Conservation (phyloP, 805 yeast species). For the Osmozyma mogii region DNA sequence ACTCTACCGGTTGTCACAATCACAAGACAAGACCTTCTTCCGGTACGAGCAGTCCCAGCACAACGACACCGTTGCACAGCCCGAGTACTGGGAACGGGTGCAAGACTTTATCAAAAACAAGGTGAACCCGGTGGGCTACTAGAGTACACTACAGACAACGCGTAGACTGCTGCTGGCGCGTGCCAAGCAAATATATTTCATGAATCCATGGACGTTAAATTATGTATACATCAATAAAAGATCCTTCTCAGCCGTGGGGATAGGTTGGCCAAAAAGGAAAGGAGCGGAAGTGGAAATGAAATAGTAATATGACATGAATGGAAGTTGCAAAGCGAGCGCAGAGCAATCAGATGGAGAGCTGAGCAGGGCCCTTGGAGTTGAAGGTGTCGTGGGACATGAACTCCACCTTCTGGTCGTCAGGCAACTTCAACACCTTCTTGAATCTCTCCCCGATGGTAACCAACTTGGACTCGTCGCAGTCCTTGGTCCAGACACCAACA, state of each 20-base stretch:
- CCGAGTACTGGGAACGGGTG: neutral
- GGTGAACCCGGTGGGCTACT: neutral
- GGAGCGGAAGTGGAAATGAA: neutral
- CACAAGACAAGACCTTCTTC: neutral
- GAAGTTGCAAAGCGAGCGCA: neutral
- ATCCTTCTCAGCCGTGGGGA: no score
- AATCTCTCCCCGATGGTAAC: slow-evolving; percentile 77
- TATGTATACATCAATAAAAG: slow-evolving; percentile 9
- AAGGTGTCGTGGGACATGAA: slow-evolving; percentile 62
- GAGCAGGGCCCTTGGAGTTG: slow-evolving; percentile 27
- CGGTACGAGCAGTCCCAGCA: neutral
- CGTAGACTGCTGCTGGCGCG: no score
- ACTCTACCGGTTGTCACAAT: no score
- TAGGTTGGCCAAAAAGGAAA: no score
- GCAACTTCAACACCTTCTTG: slow-evolving; percentile 74
- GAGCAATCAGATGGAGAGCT: slow-evolving; percentile 11
- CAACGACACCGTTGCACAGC: neutral
- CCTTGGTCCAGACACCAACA: slow-evolving; percentile 90
- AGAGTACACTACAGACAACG: no score
- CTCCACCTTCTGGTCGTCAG: slow-evolving; percentile 71
- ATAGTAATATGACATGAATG: neutral
- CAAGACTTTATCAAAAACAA: neutral
- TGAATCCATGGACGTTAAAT: slow-evolving; percentile 9
- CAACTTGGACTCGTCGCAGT: slow-evolving; percentile 56
- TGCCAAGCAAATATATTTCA: no score